phyloP scores from a whole-genome alignment of 805 yeast species.

The Yarrowia deformans region DNA sequence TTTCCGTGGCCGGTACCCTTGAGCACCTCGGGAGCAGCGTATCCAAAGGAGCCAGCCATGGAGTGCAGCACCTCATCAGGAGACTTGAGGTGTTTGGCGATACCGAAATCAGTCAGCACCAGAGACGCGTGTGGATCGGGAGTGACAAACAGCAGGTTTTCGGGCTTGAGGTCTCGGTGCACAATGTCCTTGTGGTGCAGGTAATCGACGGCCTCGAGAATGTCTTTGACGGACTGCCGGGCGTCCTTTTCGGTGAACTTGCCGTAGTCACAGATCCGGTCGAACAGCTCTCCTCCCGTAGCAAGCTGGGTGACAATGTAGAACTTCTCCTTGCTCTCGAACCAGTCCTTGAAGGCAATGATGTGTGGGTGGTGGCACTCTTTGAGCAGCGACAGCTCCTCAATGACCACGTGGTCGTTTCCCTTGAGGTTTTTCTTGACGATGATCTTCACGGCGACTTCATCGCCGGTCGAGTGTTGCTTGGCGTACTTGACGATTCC shows the following conservation, averaged over 20 bases:
- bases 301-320: slow-evolving; percentile 94
- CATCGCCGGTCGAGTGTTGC: slow-evolving; percentile 59
- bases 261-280: slow-evolving; percentile 80
- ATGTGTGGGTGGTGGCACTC: slow-evolving; percentile 81
- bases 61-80: slow-evolving; percentile 68
- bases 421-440: slow-evolving; percentile 84
- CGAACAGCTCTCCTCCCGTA: slow-evolving; percentile 94
- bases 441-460: slow-evolving; percentile 90
- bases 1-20: slow-evolving; percentile 86
- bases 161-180: slow-evolving; percentile 95
- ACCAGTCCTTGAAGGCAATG: slow-evolving; percentile 91
- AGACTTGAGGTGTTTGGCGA: slow-evolving; percentile 75
- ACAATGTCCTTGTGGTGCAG: slow-evolving; percentile 80
- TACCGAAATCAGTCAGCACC: slow-evolving; percentile 95
- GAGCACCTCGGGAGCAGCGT: slow-evolving; percentile 95
- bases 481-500: slow-evolving; percentile 89
- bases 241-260: slow-evolving; percentile 91
- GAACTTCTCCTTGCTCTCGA: slow-evolving; percentile 89
- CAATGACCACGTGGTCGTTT: slow-evolving; percentile 75
- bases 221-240: slow-evolving; percentile 71
- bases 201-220: slow-evolving; percentile 78
- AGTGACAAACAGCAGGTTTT: slow-evolving; percentile 80
- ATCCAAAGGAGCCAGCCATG: slow-evolving; percentile 93
- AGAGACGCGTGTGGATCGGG: slow-evolving; percentile 68
- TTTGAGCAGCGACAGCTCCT: slow-evolving; percentile 75